Conservation (phyloP, 106 monocot genomes). For the Dendrobium officinale region DNA sequence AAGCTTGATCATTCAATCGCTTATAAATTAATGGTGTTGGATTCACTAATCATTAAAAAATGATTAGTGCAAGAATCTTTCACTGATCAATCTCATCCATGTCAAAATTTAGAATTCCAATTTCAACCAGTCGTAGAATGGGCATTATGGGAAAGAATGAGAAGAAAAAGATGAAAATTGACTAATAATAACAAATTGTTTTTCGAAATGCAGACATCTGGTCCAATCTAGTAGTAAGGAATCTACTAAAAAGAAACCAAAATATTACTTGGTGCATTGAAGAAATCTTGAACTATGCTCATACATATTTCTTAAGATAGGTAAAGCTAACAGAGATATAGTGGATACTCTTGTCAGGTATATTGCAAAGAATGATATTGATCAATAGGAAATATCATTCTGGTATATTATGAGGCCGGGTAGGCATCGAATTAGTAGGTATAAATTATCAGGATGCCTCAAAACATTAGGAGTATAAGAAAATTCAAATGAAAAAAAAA, state of each 20-base stretch:
- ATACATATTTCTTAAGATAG: background rate
- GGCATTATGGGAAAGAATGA: background rate
- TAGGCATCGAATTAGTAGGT: no score
- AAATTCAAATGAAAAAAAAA: background rate
- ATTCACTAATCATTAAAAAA: conserved; percentile 3
- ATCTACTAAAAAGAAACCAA: background rate
- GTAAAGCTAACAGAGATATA: background rate
- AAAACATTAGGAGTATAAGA: background rate
- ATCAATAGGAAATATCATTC: background rate
- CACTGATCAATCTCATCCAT: conserved; percentile 1
- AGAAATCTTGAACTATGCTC: background rate
- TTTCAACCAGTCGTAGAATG: background rate
- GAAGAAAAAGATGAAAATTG: background rate
- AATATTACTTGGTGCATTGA: background rate
- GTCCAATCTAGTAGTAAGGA: conserved; percentile 1
- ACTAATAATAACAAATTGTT: conserved; percentile 1
- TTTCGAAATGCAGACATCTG: background rate
- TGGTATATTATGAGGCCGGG: background rate
- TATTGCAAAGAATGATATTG: conserved; percentile 3
- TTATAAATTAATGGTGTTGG: background rate
- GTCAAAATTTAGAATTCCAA: conserved; percentile 4
- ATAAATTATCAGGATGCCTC: no score
- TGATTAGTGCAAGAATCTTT: conserved; percentile 2
- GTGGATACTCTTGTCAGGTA: background rate
- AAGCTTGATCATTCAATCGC: background rate